Base-by-base conservation (phyloP, 106 monocot genomes). In the Apostasia shenzhenica region DNA sequence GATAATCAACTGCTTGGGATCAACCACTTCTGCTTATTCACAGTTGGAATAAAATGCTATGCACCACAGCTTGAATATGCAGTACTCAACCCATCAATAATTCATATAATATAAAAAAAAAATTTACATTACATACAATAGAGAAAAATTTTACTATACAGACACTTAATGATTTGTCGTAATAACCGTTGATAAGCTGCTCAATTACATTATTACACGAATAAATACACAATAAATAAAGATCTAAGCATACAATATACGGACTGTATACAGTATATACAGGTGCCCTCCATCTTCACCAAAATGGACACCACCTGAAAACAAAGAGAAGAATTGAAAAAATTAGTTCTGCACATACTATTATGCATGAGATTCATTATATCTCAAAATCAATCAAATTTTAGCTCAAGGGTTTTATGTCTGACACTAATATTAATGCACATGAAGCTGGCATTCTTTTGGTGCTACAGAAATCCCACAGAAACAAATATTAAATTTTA, bases 271-370 rank as follows among this genome's bases (percentile, higher is more conserved):
- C 87, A 82, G 2, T 9, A 83, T 77, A 53, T 67, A 76, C 84
- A 82, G 41, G 44, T 49, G 13, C 10, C 43, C 40, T 68, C 40
- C 13, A 54, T 55, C 66, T 73, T 91, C 88, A 94, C 94, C 94
- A 94, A 66, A 94, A 94, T 37, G 94, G 94, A 75, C 94, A 94
- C 94, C 94, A 94, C 91, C 94, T 94, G 83, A 14, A 68, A 71
- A 48, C 5, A 39, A 66, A 54, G 26, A 70, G 13, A 8, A 46
- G 41, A 1, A n/a, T 45, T 8, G 26, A 26, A 26, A 26, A 26
- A 26, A 26, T 26, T 26, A 26, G 26, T 26, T 26, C 26, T 26
- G 26, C 26, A 0, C 26, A 26, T 26, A 26, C 26, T 26, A 26
- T 26, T 26, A 26, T 26, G 26, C 26, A 26, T 26, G 26, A 26